These are phyloP conservation scores for Hemileccinum impolitum DNA, from an alignment of 768 basidiomycete genomes.

Conservation along the genomic window DNA sequence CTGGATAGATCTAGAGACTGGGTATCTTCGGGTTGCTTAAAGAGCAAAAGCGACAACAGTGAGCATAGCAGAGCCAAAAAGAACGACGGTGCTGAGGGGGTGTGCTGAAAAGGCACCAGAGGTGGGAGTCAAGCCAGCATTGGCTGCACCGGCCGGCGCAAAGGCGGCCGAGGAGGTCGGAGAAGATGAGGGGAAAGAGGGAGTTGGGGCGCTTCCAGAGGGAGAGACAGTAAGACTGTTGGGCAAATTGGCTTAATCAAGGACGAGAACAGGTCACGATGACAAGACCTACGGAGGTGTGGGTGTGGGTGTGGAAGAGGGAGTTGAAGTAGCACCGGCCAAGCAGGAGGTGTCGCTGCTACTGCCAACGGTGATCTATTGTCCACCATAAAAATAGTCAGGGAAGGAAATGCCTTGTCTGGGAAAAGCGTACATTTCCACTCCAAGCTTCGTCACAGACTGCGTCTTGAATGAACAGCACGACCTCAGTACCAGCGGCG, in stretches of 20 bases:
- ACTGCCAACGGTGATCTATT: conserved; percentile 34
- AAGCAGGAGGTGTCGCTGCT: conserved; percentile 41
- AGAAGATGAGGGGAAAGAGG: neutral
- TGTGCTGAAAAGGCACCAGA: conserved; percentile 26
- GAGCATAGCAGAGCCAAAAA: conserved; percentile 21
- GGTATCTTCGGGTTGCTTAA: conserved; percentile 13
- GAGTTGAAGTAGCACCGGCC: conserved; percentile 1
- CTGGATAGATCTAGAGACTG: conserved; percentile 35
- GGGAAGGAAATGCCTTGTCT: neutral
- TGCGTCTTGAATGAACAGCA: conserved; percentile 53
- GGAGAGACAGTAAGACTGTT: conserved; percentile 4
- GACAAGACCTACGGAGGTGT: conserved; percentile 1
- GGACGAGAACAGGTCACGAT: neutral
- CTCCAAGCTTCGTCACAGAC: conserved; percentile 66
- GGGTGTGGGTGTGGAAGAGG: neutral
- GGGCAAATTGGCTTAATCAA: conserved; percentile 5
- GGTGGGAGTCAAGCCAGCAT: conserved; percentile 25
- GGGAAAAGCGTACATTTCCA: conserved; percentile 41
- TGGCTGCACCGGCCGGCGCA: conserved; percentile 33
- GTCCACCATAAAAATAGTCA: neutral
- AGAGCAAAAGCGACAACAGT: conserved; percentile 23
- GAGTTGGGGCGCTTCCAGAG: neutral
- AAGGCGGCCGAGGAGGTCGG: conserved; percentile 14
- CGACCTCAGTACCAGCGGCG: conserved; percentile 44
- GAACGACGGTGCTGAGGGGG: conserved; percentile 19